phyloP scores from a whole-genome alignment of 2,329 filamentous ascomycete genomes.

The Claviceps pazoutovae region DNA sequence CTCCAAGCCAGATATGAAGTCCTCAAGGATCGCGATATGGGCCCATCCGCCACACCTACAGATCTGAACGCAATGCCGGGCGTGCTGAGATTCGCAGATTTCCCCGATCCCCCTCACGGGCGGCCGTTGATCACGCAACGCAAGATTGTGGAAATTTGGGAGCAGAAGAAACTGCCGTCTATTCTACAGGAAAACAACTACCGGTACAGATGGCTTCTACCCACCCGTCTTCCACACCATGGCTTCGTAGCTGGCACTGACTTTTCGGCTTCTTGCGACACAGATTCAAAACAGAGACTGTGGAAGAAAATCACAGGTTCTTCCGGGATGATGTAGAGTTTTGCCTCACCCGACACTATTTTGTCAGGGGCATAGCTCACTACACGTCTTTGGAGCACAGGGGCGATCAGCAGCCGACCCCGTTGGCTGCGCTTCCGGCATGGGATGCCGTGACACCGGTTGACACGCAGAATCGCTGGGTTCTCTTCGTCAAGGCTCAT shows the following conservation, averaged over 20 bases:
- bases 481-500: conserved; percentile 38
- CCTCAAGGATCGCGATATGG: conserved; percentile 32
- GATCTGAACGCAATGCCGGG: conserved; percentile 31
- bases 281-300: conserved; percentile 38
- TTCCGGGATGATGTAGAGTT: conserved; percentile 42
- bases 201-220: conserved; percentile 20
- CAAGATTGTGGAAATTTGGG: conserved; percentile 42
- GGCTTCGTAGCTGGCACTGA: background rate
- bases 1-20: conserved; percentile 43
- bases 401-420: conserved; percentile 8
- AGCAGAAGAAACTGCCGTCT: conserved; percentile 32
- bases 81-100: conserved; percentile 43
- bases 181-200: conserved; percentile 39
- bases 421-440: conserved; percentile 24
- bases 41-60: conserved; percentile 16
- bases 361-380: conserved; percentile 19
- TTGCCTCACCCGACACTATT: conserved; percentile 34
- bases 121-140: conserved; percentile 35
- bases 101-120: conserved; percentile 41
- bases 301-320: conserved; percentile 41
- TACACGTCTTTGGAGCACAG: conserved; percentile 19
- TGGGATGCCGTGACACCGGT: conserved; percentile 33
- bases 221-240: conserved; percentile 4
- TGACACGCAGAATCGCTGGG: conserved; percentile 38
- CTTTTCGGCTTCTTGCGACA: background rate